Evolutionary conservation across 805 yeast species (phyloP).

Genomic region (Wickerhamomyces bisporus): DNA sequence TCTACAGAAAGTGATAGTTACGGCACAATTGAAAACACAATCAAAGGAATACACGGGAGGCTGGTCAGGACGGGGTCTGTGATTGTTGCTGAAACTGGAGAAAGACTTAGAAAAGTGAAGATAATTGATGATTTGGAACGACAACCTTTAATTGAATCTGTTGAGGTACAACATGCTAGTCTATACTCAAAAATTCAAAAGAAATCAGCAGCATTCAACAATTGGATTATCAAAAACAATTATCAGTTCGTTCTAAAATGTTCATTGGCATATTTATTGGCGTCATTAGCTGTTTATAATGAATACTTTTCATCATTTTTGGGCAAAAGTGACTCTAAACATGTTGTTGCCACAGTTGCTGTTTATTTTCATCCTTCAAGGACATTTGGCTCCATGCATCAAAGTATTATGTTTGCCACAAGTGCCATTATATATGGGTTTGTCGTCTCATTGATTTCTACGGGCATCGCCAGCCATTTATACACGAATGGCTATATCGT

Average conservation of each 20-base stretch:
- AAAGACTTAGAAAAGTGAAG: slow-evolving; percentile 21
- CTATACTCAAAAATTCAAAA: too few relatives aligned
- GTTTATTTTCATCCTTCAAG: slow-evolving; percentile 84
- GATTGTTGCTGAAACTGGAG: slow-evolving; percentile 42
- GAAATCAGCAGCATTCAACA: too few relatives aligned
- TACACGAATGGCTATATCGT: slow-evolving; percentile 41
- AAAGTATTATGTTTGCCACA: slow-evolving; percentile 58
- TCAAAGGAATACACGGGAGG: slow-evolving; percentile 13
- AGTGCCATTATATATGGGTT: slow-evolving; percentile 50
- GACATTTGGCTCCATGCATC: slow-evolving; percentile 75
- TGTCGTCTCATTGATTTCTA: slow-evolving; percentile 44
- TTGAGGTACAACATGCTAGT: too few relatives aligned
- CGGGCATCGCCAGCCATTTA: slow-evolving; percentile 43
- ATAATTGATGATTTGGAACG: slow-evolving; percentile 11
- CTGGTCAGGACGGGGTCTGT: slow-evolving; percentile 29
- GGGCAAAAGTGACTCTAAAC: slow-evolving; percentile 71
- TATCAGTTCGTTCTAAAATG: slow-evolving; percentile 48
- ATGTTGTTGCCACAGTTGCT: slow-evolving; percentile 74
- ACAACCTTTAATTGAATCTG: slow-evolving; percentile 8
- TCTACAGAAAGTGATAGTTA: slow-evolving; percentile 16
- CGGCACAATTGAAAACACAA: slow-evolving; percentile 6
- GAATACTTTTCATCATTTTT: slow-evolving; percentile 42
- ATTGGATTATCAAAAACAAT: slow-evolving; percentile 4
- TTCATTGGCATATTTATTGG: slow-evolving; percentile 67
- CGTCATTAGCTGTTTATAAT: slow-evolving; percentile 67